Evolutionary conservation across 31 red algal species (phyloP).

Genomic region (Bonnemaisonia californica): DNA sequence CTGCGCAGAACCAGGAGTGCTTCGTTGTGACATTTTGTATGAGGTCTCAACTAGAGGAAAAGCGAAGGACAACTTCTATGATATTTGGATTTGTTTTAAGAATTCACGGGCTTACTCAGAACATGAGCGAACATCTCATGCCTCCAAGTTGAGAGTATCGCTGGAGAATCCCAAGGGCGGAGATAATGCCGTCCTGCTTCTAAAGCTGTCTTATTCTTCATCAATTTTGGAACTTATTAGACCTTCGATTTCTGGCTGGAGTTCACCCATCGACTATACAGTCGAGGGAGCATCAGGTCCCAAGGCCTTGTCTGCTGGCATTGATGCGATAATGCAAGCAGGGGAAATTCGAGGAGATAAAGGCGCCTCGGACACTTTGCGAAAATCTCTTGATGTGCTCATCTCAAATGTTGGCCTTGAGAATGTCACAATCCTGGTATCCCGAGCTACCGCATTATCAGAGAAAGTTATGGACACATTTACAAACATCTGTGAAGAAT

Average conservation of each 20-base stretch:
- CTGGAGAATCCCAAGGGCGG: slow-evolving; percentile 36
- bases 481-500: slow-evolving; percentile 37
- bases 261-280: slow-evolving; percentile 33
- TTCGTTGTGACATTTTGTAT: slow-evolving; percentile 70
- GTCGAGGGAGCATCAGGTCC: neutral
- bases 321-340: neutral
- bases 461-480: slow-evolving; percentile 14
- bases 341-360: neutral
- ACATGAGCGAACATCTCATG: slow-evolving; percentile 62
- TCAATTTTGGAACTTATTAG: slow-evolving; percentile 23
- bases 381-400: slow-evolving; percentile 46
- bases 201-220: slow-evolving; percentile 37
- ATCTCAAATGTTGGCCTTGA: slow-evolving; percentile 58
- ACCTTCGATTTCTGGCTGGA: slow-evolving; percentile 28
- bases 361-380: slow-evolving; percentile 22
- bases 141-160: slow-evolving; percentile 50
- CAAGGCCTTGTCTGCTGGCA: neutral
- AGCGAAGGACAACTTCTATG: slow-evolving; percentile 44
- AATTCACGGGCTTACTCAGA: slow-evolving; percentile 33
- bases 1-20: slow-evolving; percentile 52
- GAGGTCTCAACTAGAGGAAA: slow-evolving; percentile 38
- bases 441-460: slow-evolving; percentile 36
- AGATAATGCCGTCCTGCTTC: slow-evolving; percentile 45
- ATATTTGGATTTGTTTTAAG: slow-evolving; percentile 60
- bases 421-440: slow-evolving; percentile 50